These are phyloP conservation scores for Microdochium paspali DNA, from an alignment of 2,329 filamentous ascomycete genomes.

Conservation along the genomic window DNA sequence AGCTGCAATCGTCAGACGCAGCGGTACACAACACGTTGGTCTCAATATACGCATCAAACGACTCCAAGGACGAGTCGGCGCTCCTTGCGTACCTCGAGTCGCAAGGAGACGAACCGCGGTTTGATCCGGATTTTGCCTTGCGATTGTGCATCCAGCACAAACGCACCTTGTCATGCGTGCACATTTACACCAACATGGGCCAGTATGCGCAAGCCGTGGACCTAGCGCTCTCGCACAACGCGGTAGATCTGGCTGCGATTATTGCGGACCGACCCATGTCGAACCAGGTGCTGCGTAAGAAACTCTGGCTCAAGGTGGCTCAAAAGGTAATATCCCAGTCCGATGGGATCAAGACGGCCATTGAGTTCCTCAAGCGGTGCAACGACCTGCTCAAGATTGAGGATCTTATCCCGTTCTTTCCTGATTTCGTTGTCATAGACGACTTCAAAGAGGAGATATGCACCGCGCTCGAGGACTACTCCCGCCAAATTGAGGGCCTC, in stretches of 20 bases:
- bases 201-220: conserved; percentile 92
- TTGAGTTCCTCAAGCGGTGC: conserved; percentile 86
- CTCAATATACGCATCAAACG: conserved; percentile 85
- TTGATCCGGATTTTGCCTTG: conserved; percentile 93
- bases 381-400: conserved; percentile 81
- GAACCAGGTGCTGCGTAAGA: conserved; percentile 74
- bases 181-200: conserved; percentile 95
- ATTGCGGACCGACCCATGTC: conserved; percentile 81
- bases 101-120: conserved; percentile 77
- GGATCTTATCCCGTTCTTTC: conserved; percentile 96
- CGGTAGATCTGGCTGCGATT: conserved; percentile 80
- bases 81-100: conserved; percentile 84
- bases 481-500: conserved; percentile 76
- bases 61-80: conserved; percentile 73
- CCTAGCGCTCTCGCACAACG: conserved; percentile 78
- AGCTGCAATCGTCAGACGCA: conserved; percentile 68
- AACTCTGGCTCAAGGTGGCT: conserved; percentile 90
- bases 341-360: conserved; percentile 83
- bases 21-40: conserved; percentile 96
- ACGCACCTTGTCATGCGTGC: conserved; percentile 86
- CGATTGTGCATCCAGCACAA: conserved; percentile 91
- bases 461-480: conserved; percentile 85
- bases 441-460: conserved; percentile 99
- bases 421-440: conserved; percentile 96
- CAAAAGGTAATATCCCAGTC: conserved; percentile 85